A percentile compares a stretch with the other conserved stretches of the same genome.
Conservation (phyloP, 2,329 filamentous ascomycete genomes). For the Diaporthe australafricana region DNA sequence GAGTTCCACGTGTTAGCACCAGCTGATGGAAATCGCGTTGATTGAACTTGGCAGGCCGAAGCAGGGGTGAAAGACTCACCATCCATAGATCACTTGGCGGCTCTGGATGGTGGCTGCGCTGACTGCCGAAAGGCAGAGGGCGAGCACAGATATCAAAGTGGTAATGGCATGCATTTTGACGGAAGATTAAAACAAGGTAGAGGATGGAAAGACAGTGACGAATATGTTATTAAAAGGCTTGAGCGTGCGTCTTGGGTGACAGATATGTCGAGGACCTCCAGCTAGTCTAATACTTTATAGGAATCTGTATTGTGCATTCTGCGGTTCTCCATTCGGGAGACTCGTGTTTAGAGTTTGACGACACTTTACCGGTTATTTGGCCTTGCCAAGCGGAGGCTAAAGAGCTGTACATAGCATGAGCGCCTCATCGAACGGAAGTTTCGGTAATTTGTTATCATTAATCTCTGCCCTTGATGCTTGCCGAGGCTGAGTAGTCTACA, state of each 20-base stretch:
- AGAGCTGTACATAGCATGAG: neutral
- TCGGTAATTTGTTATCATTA: constrained; percentile 7
- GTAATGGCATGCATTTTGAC: neutral
- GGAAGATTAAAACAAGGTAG: neutral
- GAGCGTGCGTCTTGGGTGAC: neutral
- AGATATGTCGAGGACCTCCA: fast-evolving
- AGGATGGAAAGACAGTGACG: neutral
- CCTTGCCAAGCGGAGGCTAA: neutral
- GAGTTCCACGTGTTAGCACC: neutral
- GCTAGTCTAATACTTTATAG: neutral
- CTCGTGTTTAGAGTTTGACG: constrained; percentile 1
- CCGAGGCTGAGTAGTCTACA: neutral
- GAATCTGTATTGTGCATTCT: neutral
- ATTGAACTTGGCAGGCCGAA: no score
- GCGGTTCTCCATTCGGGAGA: neutral
- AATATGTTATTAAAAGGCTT: neutral
- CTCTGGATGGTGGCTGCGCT: neutral
- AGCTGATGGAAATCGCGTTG: neutral
- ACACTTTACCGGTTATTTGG: no score
- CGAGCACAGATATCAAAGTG: neutral
- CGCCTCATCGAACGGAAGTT: neutral
- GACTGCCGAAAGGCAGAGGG: neutral
- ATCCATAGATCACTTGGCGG: neutral
- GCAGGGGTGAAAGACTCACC: neutral
- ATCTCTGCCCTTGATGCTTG: constrained; percentile 4